Conservation (phyloP, 2,329 filamentous ascomycete genomes). For the Colletotrichum cordylinicola region DNA sequence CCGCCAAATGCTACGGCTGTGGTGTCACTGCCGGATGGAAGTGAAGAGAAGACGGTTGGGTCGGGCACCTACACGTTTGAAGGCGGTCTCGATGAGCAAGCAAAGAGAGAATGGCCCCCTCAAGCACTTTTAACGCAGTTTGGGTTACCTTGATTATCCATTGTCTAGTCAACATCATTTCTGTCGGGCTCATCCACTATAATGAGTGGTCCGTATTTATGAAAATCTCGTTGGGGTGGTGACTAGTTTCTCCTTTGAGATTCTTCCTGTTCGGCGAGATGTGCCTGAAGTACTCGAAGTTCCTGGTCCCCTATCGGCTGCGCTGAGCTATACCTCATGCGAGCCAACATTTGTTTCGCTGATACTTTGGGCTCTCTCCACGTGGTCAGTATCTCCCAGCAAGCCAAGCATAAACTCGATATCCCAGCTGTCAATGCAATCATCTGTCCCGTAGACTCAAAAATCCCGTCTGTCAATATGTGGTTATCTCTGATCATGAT, state of each 20-base stretch:
- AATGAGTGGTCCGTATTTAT: neutral
- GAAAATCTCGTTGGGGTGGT: neutral
- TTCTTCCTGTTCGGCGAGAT: neutral
- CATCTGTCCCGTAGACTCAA: neutral
- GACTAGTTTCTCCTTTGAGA: no score
- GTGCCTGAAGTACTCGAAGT: neutral
- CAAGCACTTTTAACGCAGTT: constrained; percentile 4
- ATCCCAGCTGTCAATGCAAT: neutral
- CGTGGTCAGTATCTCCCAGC: neutral
- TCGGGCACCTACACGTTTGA: neutral
- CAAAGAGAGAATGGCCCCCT: neutral
- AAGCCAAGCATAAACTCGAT: neutral
- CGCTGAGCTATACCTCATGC: no score
- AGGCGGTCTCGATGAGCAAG: neutral
- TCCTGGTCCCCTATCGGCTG: neutral
- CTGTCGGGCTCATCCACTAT: no score
- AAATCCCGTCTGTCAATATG: neutral
- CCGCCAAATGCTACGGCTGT: neutral
- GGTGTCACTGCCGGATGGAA: neutral
- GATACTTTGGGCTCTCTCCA: no score
- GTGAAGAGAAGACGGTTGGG: neutral
- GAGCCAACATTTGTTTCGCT: no score
- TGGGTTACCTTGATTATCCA: neutral
- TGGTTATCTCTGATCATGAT: neutral
- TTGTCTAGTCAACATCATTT: neutral